Evolutionary conservation across 805 yeast species (phyloP), one percentile per base, ranked within the genome.

Genomic region (Yarrowia sp.): DNA sequence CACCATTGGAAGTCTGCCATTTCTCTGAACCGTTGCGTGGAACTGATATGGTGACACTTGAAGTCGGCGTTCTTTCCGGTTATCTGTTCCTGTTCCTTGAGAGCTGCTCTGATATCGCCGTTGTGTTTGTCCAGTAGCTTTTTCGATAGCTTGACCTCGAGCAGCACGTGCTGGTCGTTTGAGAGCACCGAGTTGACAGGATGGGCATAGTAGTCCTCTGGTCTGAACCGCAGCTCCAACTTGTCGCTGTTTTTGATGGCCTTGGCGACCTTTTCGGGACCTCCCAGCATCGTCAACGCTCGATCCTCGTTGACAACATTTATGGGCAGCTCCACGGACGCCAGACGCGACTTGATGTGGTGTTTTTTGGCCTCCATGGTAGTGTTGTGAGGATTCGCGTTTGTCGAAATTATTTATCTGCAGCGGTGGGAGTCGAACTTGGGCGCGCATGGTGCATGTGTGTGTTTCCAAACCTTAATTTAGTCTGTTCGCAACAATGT

Each of bases 1-100:
- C 85, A 80, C 71, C 85, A 84, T 76, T 95, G 98, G 77, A 92
- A 94, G 78, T 93, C 98, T 0, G 94, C 88, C 83, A 92, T 85
- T 72, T 90, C 91, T 72, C 97, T 84, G 77, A 94, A 94, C 71
- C 89, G 84, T 74, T 87, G 88, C 16, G 88, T 89, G 69, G 86
- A 84, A 73, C 87, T 86, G 19, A 92, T 81, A 19, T 36, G 42
- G 63, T 83, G 81, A 38, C 80, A 80, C 16, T 40, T 41, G 35
- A 19, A 36, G 32, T 50, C 68, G 2, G 50, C 8, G 36, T 12
- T 41, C 16, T 50, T 50, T 4, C 43, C 68, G 5, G 16, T 26
- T 3, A 8, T 4, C n/a, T 50, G 19, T 19, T 52, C 43, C 35
- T 65, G 61, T 86, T 89, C 85, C 7, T 78, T 77, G 11, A 92